phyloP scores from a whole-genome alignment of 2,329 filamentous ascomycete genomes.

The Aureobasidium sp. region DNA sequence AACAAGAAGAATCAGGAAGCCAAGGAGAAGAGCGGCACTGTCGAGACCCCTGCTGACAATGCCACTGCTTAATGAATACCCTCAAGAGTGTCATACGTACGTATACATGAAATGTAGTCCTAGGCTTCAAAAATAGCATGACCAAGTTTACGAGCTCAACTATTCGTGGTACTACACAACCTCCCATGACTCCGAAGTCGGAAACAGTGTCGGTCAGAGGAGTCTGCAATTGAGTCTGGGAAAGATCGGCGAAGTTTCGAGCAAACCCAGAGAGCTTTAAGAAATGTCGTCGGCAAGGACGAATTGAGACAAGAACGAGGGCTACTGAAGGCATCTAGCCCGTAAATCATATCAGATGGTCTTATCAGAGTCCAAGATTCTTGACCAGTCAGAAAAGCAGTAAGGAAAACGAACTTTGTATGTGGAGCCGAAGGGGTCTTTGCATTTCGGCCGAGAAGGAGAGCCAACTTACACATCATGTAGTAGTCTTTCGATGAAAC shows the following conservation, averaged over 20 bases:
- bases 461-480: not conserved
- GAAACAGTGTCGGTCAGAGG: no score
- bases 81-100: no score
- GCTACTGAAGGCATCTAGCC: not conserved
- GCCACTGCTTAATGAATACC: not conserved
- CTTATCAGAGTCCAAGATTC: not conserved
- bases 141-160: no score
- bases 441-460: not conserved
- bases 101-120: no score
- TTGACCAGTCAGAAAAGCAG: not conserved
- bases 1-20: conserved; percentile 40
- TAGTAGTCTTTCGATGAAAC: not conserved
- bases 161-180: no score
- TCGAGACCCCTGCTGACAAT: conserved; percentile 11
- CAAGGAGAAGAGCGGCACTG: conserved; percentile 14
- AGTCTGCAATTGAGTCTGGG: no score
- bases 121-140: no score
- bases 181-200: no score
- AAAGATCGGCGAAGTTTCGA: no score
- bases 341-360: no score
- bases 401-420: not conserved
- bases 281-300: not conserved
- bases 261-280: not conserved
- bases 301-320: not conserved
- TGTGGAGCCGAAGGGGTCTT: not conserved